Conservation (phyloP, 163 green algal genomes). For the Volvox carteri region DNA sequence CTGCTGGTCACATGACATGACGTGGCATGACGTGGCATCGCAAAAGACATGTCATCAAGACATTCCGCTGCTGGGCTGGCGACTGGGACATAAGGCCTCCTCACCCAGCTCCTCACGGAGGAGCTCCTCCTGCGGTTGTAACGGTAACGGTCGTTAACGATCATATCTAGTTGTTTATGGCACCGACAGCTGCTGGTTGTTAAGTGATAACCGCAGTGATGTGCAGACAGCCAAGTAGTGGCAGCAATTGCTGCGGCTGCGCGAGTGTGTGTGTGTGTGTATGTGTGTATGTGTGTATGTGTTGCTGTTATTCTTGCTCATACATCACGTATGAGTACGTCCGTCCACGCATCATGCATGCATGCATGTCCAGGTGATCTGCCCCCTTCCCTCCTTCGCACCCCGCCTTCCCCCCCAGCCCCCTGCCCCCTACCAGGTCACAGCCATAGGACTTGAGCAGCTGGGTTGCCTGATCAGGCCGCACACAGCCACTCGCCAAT, state of each 20-base stretch:
- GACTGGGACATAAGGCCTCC: neutral
- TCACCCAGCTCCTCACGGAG: constrained; percentile 21
- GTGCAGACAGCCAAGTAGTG: no score
- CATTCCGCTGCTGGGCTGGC: neutral
- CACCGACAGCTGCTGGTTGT: neutral
- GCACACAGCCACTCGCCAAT: constrained; percentile 19
- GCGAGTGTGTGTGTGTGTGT: no score
- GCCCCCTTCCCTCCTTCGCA: neutral
- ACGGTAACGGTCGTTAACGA: neutral
- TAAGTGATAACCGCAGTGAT: no score
- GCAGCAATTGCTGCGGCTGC: no score
- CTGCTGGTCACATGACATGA: no score
- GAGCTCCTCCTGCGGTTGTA: constrained; percentile 23
- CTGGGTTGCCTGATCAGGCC: constrained; percentile 22
- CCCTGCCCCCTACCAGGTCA: neutral
- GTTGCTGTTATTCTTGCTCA: neutral
- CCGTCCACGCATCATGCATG: no score
- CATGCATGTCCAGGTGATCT: no score
- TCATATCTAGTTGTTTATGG: neutral
- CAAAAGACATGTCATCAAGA: no score
- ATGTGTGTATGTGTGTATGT: no score
- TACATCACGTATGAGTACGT: neutral
- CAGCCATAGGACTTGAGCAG: constrained; percentile 47
- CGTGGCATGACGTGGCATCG: no score
- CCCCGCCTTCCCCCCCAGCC: neutral